Evolutionary conservation across 1,139 yeast genomes (phyloP), one percentile per base, ranked within the genome.

Genomic region (Yamadazyma diospyri): DNA sequence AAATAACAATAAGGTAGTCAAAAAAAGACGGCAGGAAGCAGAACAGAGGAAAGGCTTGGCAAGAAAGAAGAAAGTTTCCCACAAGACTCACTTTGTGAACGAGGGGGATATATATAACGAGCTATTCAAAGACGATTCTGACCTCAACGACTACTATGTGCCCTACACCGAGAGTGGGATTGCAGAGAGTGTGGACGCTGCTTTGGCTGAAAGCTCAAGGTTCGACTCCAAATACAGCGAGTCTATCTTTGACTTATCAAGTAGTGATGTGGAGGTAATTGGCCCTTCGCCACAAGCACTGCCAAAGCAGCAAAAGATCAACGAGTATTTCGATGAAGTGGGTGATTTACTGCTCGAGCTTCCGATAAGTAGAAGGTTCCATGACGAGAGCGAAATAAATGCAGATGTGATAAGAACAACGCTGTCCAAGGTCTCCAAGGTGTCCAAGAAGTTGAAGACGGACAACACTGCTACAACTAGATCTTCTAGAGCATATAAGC

Each of bases 1-100:
- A 2, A 36, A 34, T 16, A 35, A 39, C 16, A 33, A 26, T 5
- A 10, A 12, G 3, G 18, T 27, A 16, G 19, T 33, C 16, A 34
- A 23, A 17, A 25, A 16, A 27, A 25, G 29, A 9, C 18, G 18
- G 13, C 32, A 20, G 4, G 33, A 28, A 22, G 16, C 41, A 6
- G 56, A 55, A 25, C 45, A 50, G 17, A 48, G 71, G 21, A 61
- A 56, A 36, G 73, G 72, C 3, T 43, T 64, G 34, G 72, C 72
- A 3, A 41, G 61, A 6, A 53, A 50, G 36, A 64, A 64, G 29
- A 27, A 23, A 19, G 12, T 12, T 8, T 18, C 29, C 10, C 19
- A 11, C 16, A 22, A 11, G 11, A 10, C 24, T 13, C 32, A 25
- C 5, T 39, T 41, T 18, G 16, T 34, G 2, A 38, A 29, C 30